A percentile compares a stretch with the other conserved stretches of the same genome.
phyloP scores from a whole-genome alignment of 305 asterid species.

The Fraxinus platypoda region DNA sequence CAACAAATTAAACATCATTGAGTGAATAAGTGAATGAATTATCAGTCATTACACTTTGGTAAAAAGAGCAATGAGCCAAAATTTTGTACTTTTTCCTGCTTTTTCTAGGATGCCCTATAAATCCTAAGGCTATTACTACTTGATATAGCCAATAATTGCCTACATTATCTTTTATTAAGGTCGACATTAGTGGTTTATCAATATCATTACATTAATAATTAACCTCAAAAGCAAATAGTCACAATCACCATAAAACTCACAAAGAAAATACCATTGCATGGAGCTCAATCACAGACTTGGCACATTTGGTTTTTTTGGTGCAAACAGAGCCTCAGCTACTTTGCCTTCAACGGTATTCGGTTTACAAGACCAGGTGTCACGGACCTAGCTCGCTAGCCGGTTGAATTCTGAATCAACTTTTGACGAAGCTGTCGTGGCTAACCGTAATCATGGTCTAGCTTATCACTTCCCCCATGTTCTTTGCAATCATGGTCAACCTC shows the following conservation, averaged over 20 bases:
- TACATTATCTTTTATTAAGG: background rate
- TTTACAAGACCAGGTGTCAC: background rate
- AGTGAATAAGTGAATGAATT: background rate
- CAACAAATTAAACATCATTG: background rate
- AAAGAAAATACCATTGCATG: background rate
- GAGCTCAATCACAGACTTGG: background rate
- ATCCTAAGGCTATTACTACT: background rate
- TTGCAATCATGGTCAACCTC: background rate
- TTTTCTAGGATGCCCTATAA: background rate
- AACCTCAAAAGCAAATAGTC: background rate
- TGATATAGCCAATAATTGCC: conserved; percentile 7
- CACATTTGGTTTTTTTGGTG: background rate
- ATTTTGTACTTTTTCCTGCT: background rate
- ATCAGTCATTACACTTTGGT: background rate
- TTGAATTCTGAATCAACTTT: background rate
- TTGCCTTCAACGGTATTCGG: background rate
- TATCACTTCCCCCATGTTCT: background rate
- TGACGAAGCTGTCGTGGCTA: background rate
- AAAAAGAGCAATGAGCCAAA: background rate
- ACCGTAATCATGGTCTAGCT: background rate
- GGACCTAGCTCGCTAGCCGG: background rate
- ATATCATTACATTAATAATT: background rate
- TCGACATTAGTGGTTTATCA: background rate
- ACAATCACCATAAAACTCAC: background rate
- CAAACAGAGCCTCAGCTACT: background rate